Base-by-base conservation (phyloP, 345 rosid genomes). In the Dovyalis caffra region DNA sequence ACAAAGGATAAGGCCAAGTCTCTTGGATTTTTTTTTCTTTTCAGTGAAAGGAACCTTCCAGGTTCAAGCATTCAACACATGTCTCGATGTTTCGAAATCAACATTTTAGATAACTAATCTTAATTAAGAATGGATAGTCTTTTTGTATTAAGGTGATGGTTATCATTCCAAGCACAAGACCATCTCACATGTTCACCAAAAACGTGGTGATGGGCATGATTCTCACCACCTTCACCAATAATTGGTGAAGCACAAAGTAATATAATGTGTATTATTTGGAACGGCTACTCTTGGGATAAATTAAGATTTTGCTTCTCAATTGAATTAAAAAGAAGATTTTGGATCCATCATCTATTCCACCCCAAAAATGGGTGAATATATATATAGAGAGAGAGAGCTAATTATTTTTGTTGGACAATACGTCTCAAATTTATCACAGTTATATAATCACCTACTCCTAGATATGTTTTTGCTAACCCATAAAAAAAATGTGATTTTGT, bases 171-270 rank as follows among this genome's bases (percentile, higher is more conserved):
- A 26, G 33, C 70, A 73, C 64, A 64, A 32, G 61, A 73, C 3
- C 69, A 47, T 65, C 47, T 16, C 69, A 53, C 77, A 74, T 66
- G 71, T 37, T 74, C 65, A 34, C 51, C 35, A 28, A 28, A 74
- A 67, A 75, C 60, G 67, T 75, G 60, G 72, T 68, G 78, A 38
- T n/a, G n/a, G 66, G 38, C 70, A 66, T 75, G 43, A 60, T 72
- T 57, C 68, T 63, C 63, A 37, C 72, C 58, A 56, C 47, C 64
- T 57, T 64, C 80, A 53, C 83, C 80, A 83, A 83, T 79, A 40
- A 83, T 76, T 83, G 81, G 72, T 79, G 71, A 31, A 65, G 26
- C 25, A 20, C 3, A 3, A 0, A 21, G 15, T n/a, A 37, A 32
- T 29, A 64, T 75, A 67, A 11, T 49, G 68, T 56, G 11, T 32